Conservation (phyloP, 1,139 yeast genomes). For the Protomyces inundatus region DNA sequence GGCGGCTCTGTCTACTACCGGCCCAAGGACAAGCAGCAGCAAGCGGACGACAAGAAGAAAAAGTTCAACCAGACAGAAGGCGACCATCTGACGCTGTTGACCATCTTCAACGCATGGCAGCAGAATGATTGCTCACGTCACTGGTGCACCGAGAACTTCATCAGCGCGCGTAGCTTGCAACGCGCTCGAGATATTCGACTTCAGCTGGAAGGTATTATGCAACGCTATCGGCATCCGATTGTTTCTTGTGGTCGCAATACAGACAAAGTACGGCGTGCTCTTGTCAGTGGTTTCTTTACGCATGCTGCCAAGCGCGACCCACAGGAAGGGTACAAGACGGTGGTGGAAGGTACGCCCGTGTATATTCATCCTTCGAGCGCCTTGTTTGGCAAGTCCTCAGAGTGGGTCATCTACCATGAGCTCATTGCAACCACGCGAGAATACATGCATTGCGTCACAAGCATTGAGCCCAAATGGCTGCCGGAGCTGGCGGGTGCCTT, state of each 20-base stretch:
- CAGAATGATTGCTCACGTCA: constrained; percentile 53
- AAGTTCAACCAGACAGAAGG: constrained; percentile 49
- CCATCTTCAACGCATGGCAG: constrained; percentile 76
- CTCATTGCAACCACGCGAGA: constrained; percentile 76
- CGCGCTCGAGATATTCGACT: constrained; percentile 73
- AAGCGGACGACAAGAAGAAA: constrained; percentile 73
- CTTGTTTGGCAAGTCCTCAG: constrained; percentile 65
- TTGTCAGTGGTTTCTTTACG: constrained; percentile 84
- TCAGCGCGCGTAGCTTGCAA: constrained; percentile 73
- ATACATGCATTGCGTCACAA: constrained; percentile 84
- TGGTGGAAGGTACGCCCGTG: constrained; percentile 72
- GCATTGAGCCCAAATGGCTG: constrained; percentile 80
- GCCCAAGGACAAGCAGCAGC: constrained; percentile 70
- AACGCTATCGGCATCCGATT: constrained; percentile 49
- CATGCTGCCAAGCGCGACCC: constrained; percentile 76
- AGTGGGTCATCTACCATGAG: constrained; percentile 79
- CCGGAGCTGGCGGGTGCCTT: constrained; percentile 80
- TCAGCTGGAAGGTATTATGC: constrained; percentile 64
- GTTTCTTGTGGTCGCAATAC: constrained; percentile 58
- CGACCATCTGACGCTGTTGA: constrained; percentile 78
- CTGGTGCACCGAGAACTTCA: constrained; percentile 79
- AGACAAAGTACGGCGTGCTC: constrained; percentile 61
- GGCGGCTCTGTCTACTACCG: constrained; percentile 71
- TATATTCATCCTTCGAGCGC: constrained; percentile 86
- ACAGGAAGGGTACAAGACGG: constrained; percentile 70